Evolutionary conservation across 768 basidiomycete species (phyloP).

Genomic region (Cubamyces lactineus): DNA sequence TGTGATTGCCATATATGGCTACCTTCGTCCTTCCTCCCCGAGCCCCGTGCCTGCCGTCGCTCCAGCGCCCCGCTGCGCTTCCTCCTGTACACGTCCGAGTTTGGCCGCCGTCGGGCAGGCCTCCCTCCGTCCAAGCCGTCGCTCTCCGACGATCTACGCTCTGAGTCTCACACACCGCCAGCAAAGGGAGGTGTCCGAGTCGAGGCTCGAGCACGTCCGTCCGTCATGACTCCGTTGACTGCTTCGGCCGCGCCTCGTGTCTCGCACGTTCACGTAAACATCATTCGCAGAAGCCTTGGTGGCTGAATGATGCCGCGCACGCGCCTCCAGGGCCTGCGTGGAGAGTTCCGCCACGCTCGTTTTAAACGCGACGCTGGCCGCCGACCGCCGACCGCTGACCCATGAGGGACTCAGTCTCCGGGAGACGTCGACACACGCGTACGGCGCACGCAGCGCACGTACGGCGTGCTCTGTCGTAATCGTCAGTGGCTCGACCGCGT

Average conservation of each 20-base stretch:
- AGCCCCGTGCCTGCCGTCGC: constrained; percentile 4
- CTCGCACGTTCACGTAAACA: constrained; percentile 10
- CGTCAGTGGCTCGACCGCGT: too few relatives aligned
- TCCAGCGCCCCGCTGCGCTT: constrained; percentile 1
- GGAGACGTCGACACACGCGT: too few relatives aligned
- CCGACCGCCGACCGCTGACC: too few relatives aligned
- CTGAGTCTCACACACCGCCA: too few relatives aligned
- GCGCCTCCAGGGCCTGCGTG: neutral
- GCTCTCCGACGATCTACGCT: too few relatives aligned
- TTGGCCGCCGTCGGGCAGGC: neutral
- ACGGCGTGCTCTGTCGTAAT: too few relatives aligned
- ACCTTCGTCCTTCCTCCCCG: constrained; percentile 15
- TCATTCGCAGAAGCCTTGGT: neutral
- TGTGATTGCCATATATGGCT: constrained; percentile 17
- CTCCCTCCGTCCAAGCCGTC: neutral
- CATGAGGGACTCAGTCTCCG: too few relatives aligned
- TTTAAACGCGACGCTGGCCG: too few relatives aligned
- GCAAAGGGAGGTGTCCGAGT: too few relatives aligned
- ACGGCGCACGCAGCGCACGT: too few relatives aligned
- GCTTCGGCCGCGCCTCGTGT: constrained; percentile 12
- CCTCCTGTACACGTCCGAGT: neutral
- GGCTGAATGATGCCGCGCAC: constrained; percentile 2
- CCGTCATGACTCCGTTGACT: neutral
- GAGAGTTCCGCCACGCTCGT: constrained; percentile 1
- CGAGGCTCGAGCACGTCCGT: neutral